These are phyloP conservation scores for Blastocystis sp. DNA, from an alignment of 352 stramenopile species.

Conservation along the genomic window DNA sequence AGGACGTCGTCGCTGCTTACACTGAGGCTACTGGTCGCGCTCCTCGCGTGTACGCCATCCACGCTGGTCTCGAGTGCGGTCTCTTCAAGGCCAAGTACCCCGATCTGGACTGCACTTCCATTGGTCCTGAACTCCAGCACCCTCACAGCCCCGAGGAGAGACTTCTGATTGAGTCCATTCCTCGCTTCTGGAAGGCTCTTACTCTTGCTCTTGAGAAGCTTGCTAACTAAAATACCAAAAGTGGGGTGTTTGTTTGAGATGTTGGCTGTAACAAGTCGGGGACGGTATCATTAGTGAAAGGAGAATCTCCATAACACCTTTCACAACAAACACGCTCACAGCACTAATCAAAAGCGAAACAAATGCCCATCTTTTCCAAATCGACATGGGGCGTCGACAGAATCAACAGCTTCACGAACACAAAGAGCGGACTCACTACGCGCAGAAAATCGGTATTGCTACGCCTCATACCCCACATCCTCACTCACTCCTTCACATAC, in stretches of 20 bases:
- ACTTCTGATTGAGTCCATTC: slow-evolving; percentile 61
- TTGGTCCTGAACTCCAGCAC: slow-evolving; percentile 75
- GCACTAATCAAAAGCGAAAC: not conserved
- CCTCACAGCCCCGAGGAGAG: slow-evolving; percentile 72
- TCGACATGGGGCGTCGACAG: not conserved
- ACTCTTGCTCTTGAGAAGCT: slow-evolving; percentile 67
- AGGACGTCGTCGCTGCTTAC: slow-evolving; percentile 75
- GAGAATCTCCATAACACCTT: too few relatives aligned
- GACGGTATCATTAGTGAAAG: too few relatives aligned
- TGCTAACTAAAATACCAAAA: slow-evolving; percentile 28
- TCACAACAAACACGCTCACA: not conserved
- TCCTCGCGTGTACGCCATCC: slow-evolving; percentile 77
- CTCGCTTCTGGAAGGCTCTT: slow-evolving; percentile 66
- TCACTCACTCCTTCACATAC: not conserved
- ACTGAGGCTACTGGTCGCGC: slow-evolving; percentile 72
- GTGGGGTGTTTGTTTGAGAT: slow-evolving; percentile 58
- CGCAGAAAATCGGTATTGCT: not conserved
- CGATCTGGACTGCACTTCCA: slow-evolving; percentile 77
- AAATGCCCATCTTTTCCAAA: slow-evolving; percentile 9
- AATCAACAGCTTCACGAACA: slow-evolving; percentile 23
- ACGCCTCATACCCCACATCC: not conserved
- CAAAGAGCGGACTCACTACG: not conserved
- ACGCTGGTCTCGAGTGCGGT: slow-evolving; percentile 78
- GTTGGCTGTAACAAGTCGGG: too few relatives aligned
- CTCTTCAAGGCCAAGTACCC: slow-evolving; percentile 77